Conservation (phyloP, 768 basidiomycete species). For the Leccinellum albellum region DNA sequence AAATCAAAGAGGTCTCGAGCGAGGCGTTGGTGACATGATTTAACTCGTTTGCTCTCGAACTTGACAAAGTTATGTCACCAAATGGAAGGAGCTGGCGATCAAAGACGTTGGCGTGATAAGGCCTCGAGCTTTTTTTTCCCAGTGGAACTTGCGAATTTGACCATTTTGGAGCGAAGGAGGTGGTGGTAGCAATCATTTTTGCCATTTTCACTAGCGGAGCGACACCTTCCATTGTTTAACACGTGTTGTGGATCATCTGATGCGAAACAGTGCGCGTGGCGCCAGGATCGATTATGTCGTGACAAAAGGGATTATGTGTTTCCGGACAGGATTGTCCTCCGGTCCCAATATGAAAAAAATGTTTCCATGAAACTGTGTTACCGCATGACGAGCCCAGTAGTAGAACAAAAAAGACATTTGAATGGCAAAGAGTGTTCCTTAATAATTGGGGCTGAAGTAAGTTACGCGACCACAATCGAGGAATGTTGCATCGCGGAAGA, state of each 20-base stretch:
- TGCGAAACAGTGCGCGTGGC: constrained; percentile 13
- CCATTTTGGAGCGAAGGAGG: constrained; percentile 19
- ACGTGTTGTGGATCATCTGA: constrained; percentile 29
- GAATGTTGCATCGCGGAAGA: constrained; percentile 24
- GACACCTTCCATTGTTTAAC: constrained; percentile 31
- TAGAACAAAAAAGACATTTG: constrained; percentile 24
- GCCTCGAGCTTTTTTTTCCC: constrained; percentile 17
- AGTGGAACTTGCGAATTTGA: constrained; percentile 21
- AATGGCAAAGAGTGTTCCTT: constrained; percentile 28
- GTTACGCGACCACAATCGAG: constrained; percentile 23
- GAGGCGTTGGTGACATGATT: constrained; percentile 2
- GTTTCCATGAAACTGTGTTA: constrained; percentile 24
- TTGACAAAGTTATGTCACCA: constrained; percentile 14
- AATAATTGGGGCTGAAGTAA: constrained; percentile 26
- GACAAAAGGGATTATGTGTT: constrained; percentile 22
- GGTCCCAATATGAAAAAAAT: constrained; percentile 25
- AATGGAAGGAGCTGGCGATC: constrained; percentile 33
- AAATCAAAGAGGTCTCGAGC: constrained; percentile 15
- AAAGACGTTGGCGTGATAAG: constrained; percentile 19
- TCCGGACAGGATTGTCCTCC: constrained; percentile 22
- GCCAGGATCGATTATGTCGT: constrained; percentile 16
- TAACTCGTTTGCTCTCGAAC: constrained; percentile 18
- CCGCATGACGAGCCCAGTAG: constrained; percentile 21
- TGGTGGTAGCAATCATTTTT: constrained; percentile 16
- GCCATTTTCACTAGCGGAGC: constrained; percentile 24